A percentile compares a stretch with the other conserved stretches of the same genome.
Conservation (phyloP, 1,284 basidiomycete genomes). For the Ustilago loliicola region DNA sequence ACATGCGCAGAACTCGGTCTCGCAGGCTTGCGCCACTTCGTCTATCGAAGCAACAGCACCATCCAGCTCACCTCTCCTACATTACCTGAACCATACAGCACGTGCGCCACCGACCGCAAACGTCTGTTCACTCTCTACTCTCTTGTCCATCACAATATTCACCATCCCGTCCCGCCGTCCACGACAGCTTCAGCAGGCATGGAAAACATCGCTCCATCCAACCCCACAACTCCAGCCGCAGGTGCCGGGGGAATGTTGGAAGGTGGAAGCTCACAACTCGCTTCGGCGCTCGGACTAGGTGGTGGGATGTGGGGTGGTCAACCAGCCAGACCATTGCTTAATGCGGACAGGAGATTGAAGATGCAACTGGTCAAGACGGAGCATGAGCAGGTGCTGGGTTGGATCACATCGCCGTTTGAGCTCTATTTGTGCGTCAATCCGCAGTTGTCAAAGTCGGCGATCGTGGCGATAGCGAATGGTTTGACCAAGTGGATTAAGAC, state of each 20-base stretch:
- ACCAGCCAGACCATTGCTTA: slow-evolving; percentile 7
- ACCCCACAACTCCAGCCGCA: slow-evolving; percentile 8
- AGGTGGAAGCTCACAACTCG: slow-evolving; percentile 78
- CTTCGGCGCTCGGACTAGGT: slow-evolving; percentile 73
- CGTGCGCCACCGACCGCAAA: slow-evolving; percentile 76
- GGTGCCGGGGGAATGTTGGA: slow-evolving; percentile 73
- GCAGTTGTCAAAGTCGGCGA: slow-evolving; percentile 84
- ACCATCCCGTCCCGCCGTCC: slow-evolving; percentile 44
- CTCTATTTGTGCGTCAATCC: slow-evolving; percentile 88
- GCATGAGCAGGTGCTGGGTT: slow-evolving; percentile 79
- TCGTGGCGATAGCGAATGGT: slow-evolving; percentile 86
- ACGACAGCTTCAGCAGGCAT: not conserved
- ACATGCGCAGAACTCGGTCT: slow-evolving; percentile 78
- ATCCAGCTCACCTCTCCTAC: slow-evolving; percentile 88
- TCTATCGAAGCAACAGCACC: slow-evolving; percentile 88
- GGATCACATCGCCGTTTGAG: slow-evolving; percentile 94
- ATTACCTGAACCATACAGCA: slow-evolving; percentile 85
- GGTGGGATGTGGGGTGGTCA: not conserved
- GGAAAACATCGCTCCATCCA: slow-evolving; percentile 11
- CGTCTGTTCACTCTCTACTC: slow-evolving; percentile 65
- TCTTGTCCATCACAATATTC: slow-evolving; percentile 38
- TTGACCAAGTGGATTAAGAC: slow-evolving; percentile 90
- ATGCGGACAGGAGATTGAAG: slow-evolving; percentile 36
- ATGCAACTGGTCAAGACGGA: slow-evolving; percentile 80
- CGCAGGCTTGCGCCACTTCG: slow-evolving; percentile 89